These are phyloP conservation scores for Physcomitrellopsis africana DNA, from an alignment of 225 moss, liverwort and hornwort genomes.

Conservation along the genomic window DNA sequence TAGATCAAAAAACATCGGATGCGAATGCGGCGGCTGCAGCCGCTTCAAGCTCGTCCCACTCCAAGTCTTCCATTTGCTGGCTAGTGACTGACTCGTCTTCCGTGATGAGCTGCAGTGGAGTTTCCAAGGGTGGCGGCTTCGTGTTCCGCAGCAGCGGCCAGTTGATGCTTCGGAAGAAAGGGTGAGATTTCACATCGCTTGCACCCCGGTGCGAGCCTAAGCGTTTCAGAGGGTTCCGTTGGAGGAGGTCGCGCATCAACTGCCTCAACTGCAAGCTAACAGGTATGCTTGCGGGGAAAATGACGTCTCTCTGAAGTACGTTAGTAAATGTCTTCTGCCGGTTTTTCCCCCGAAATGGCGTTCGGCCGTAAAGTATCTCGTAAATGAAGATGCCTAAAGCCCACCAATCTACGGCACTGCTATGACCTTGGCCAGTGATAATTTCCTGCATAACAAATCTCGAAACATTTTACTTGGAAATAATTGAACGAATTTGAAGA, in stretches of 20 bases:
- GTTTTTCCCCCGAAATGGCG: constrained; percentile 84
- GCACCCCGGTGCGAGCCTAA: constrained; percentile 85
- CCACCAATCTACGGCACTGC: constrained; percentile 98
- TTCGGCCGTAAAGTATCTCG: constrained; percentile 99
- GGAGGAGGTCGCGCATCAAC: constrained; percentile 80
- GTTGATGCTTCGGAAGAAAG: constrained; percentile 73
- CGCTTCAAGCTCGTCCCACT: constrained; percentile 65
- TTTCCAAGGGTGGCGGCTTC: constrained; percentile 53
- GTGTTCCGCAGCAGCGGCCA: constrained; percentile 87
- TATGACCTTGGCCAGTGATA: constrained; percentile 88
- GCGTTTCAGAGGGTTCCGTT: constrained; percentile 79
- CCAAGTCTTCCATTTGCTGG: constrained; percentile 44
- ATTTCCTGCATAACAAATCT: constrained; percentile 67
- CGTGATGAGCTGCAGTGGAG: constrained; percentile 40
- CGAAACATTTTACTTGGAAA: background rate
- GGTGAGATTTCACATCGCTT: constrained; percentile 73
- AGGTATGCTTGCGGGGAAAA: constrained; percentile 85
- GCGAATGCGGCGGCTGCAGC: constrained; percentile 42
- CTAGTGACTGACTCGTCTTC: constrained; percentile 17
- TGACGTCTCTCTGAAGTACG: constrained; percentile 81
- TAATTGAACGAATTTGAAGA: too few relatives aligned
- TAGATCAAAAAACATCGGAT: constrained; percentile 45
- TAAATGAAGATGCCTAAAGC: constrained; percentile 91
- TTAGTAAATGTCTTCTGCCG: constrained; percentile 89
- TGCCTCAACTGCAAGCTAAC: constrained; percentile 83